phyloP scores from a whole-genome alignment of 1,139 yeast genomes.

The Candida mesenterica region DNA sequence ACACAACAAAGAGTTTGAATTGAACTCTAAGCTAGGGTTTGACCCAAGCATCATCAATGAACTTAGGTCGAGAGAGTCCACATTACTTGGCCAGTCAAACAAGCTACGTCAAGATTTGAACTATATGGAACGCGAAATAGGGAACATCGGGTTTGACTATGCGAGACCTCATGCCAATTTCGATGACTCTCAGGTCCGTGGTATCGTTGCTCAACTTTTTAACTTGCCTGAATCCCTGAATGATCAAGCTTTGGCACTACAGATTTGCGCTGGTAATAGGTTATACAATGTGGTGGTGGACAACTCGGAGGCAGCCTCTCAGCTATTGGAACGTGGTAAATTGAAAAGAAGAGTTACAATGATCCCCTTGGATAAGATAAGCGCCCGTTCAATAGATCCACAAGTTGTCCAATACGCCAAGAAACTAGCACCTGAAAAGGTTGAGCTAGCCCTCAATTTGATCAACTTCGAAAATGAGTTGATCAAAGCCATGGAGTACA shows the following conservation, averaged over 20 bases:
- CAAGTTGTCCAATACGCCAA: constrained; percentile 59
- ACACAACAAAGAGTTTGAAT: constrained; percentile 37
- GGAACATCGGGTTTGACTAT: constrained; percentile 76
- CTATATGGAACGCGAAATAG: constrained; percentile 58
- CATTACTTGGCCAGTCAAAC: constrained; percentile 29
- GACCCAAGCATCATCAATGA: constrained; percentile 48
- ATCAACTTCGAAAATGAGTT: constrained; percentile 73
- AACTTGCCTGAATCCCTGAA: constrained; percentile 55
- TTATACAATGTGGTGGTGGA: constrained; percentile 91
- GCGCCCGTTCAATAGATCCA: constrained; percentile 50
- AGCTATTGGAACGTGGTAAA: constrained; percentile 73
- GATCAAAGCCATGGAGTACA: constrained; percentile 81
- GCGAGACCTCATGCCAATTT: constrained; percentile 63
- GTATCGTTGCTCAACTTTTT: constrained; percentile 87
- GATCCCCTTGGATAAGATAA: constrained; percentile 85
- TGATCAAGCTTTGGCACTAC: constrained; percentile 78
- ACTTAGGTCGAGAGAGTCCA: constrained; percentile 44
- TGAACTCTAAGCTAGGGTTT: constrained; percentile 55
- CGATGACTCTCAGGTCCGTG: constrained; percentile 65
- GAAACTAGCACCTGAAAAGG: constrained; percentile 72
- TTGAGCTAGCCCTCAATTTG: constrained; percentile 80
- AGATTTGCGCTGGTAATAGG: constrained; percentile 92
- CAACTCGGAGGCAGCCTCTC: constrained; percentile 78
- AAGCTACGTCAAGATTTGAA: constrained; percentile 53
- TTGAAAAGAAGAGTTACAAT: constrained; percentile 83